Conservation (phyloP, 2,329 filamentous ascomycete species). For the Phyllosticta citrichinensis region DNA sequence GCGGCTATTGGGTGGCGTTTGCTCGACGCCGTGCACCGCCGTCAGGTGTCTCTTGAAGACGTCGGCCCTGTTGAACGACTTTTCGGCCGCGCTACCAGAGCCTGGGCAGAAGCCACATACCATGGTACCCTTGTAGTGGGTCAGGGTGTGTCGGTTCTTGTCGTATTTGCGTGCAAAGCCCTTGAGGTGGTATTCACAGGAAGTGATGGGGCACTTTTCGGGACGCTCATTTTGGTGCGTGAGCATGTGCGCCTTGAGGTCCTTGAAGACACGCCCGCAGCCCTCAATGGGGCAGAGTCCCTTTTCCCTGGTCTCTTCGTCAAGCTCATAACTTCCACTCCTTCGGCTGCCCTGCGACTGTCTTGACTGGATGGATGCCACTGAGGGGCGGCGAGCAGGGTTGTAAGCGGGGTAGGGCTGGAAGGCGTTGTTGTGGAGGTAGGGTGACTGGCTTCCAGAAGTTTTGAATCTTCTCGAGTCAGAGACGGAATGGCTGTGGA, state of each 20-base stretch:
- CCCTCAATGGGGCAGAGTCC: constrained; percentile 71
- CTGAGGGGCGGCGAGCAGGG: constrained; percentile 52
- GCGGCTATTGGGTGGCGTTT: constrained; percentile 82
- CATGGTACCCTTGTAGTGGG: constrained; percentile 96
- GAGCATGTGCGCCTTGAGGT: constrained; percentile 87
- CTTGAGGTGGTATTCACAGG: constrained; percentile 85
- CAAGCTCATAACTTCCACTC: constrained; percentile 28
- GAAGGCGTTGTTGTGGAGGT: constrained; percentile 46
- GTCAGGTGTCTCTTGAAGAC: constrained; percentile 93
- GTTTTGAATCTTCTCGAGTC: constrained; percentile 35
- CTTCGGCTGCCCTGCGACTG: constrained; percentile 49
- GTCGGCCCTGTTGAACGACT: constrained; percentile 91
- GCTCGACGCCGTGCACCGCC: constrained; percentile 83
- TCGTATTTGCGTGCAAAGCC: constrained; percentile 94
- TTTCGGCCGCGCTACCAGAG: constrained; percentile 78
- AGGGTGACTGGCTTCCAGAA: constrained; percentile 55
- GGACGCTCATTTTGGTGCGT: constrained; percentile 86
- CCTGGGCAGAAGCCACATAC: constrained; percentile 91
- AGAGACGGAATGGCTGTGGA: constrained; percentile 30
- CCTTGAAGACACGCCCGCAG: constrained; percentile 80
- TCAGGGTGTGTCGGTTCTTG: constrained; percentile 88
- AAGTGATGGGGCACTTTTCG: constrained; percentile 87
- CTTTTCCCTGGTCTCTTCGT: constrained; percentile 50
- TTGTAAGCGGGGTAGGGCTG: constrained; percentile 41
- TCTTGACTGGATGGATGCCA: constrained; percentile 60